phyloP scores from a whole-genome alignment of 2,329 filamentous ascomycete species.

The Emydomyces testavorans region DNA sequence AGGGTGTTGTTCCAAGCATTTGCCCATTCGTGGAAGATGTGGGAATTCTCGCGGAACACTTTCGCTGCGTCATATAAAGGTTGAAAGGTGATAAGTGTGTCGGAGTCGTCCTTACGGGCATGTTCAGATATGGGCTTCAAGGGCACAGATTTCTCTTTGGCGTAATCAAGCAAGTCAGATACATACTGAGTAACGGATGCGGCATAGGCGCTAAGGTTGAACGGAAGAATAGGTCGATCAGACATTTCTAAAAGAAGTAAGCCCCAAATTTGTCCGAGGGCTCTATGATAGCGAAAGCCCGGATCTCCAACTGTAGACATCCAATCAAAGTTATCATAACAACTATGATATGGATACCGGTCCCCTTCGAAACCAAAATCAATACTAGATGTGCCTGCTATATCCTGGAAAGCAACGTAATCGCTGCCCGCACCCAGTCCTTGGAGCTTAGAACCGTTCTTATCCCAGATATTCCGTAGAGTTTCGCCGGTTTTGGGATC shows the following conservation, averaged over 20 bases:
- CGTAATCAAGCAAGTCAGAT: constrained; percentile 55
- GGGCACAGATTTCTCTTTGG: constrained; percentile 41
- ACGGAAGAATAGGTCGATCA: constrained; percentile 69
- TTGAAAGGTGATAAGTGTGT: constrained; percentile 41
- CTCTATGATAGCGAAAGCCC: constrained; percentile 65
- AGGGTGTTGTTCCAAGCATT: constrained; percentile 63
- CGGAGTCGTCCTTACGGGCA: constrained; percentile 14
- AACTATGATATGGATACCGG: constrained; percentile 62
- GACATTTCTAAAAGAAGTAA: constrained; percentile 76
- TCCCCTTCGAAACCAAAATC: constrained; percentile 68
- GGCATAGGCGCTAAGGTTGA: constrained; percentile 67
- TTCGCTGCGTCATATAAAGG: constrained; percentile 53
- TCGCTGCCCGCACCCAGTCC: constrained; percentile 66
- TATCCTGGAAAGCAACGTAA: constrained; percentile 80
- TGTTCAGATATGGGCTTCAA: constrained; percentile 18
- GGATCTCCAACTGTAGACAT: constrained; percentile 72
- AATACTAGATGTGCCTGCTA: constrained; percentile 76
- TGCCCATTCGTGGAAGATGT: constrained; percentile 64
- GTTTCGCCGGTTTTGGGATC: constrained; percentile 64
- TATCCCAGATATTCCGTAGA: constrained; percentile 65
- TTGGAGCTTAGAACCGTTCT: constrained; percentile 47
- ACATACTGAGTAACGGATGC: constrained; percentile 53
- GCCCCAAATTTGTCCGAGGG: constrained; percentile 67
- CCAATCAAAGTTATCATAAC: constrained; percentile 83
- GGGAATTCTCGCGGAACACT: constrained; percentile 48